phyloP scores from a whole-genome alignment of 2,329 filamentous ascomycete genomes.

The Nemania abortiva region DNA sequence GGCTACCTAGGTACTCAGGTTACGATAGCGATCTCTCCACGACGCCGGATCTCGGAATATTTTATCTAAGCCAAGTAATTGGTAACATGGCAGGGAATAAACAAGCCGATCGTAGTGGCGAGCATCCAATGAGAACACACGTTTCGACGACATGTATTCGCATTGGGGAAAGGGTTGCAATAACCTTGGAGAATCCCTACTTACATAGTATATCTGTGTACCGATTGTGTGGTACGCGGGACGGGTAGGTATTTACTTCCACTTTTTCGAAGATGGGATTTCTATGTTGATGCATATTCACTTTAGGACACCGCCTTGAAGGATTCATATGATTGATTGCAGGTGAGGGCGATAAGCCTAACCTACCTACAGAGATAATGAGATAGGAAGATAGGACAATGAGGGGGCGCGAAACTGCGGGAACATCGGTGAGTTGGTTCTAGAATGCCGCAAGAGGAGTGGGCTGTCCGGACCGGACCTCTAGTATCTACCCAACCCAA shows the following conservation, averaged over 20 bases:
- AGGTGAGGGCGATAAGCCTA: slow-evolving; percentile 8
- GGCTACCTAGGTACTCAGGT: no score
- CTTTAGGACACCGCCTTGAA: background rate
- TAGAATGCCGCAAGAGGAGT: slow-evolving; percentile 4
- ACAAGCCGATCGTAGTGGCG: background rate
- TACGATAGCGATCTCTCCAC: no score
- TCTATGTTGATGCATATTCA: slow-evolving; percentile 1
- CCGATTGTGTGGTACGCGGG: no score
- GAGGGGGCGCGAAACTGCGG: background rate
- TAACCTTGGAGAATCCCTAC: background rate
- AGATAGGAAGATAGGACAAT: background rate
- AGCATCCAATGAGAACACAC: slow-evolving; percentile 19
- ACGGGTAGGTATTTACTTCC: background rate
- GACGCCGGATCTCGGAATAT: no score
- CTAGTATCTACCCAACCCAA: slow-evolving; percentile 19
- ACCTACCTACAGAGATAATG: background rate
- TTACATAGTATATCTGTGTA: background rate
- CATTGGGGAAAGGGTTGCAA: slow-evolving; percentile 21
- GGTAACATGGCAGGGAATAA: background rate
- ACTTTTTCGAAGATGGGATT: background rate
- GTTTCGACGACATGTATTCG: slow-evolving; percentile 21
- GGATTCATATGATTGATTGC: slow-evolving; percentile 1
- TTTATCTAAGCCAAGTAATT: no score
- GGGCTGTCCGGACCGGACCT: background rate
- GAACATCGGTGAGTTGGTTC: background rate